These are phyloP conservation scores for Myxozyma vanderwaltii DNA, from an alignment of 805 yeast species.

Conservation along the genomic window DNA sequence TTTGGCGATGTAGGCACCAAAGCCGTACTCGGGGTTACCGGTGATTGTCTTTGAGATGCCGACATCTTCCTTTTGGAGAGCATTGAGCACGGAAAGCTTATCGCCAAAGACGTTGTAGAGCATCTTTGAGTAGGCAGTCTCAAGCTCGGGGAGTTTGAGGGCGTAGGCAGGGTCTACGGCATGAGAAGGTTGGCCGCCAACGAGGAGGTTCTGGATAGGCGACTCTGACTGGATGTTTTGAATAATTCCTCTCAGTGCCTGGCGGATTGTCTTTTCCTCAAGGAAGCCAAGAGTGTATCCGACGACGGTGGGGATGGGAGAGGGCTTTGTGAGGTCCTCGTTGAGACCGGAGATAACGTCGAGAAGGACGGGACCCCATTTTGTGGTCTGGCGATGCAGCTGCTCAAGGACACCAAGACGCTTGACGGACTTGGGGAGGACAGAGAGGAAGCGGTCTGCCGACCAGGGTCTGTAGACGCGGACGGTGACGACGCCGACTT, in stretches of 20 bases:
- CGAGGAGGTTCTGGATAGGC: conserved; percentile 64
- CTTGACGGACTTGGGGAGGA: conserved; percentile 57
- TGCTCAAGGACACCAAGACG: conserved; percentile 70
- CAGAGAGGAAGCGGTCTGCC: conserved; percentile 51
- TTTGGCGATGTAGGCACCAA: conserved; percentile 67
- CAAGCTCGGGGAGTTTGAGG: conserved; percentile 48
- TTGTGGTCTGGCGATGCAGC: conserved; percentile 47
- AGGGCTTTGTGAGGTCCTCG: conserved; percentile 39
- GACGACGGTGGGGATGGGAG: conserved; percentile 48
- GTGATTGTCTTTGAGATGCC: conserved; percentile 49
- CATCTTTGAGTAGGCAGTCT: conserved; percentile 75
- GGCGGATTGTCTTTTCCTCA: conserved; percentile 46
- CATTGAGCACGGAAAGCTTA: conserved; percentile 63
- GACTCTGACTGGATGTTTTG: conserved; percentile 53
- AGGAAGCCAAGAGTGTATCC: conserved; percentile 56
- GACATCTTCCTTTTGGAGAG: conserved; percentile 48
- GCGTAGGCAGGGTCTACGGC: conserved; percentile 34
- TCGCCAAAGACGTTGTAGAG: conserved; percentile 65
- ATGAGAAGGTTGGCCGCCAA: conserved; percentile 50
- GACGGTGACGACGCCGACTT: conserved; percentile 56
- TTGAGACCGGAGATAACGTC: conserved; percentile 64
- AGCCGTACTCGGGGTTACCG: conserved; percentile 76
- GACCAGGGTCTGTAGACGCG: conserved; percentile 76
- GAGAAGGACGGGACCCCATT: conserved; percentile 71
- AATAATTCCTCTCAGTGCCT: conserved; percentile 52